Evolutionary conservation across 1,139 yeast genomes (phyloP).

Genomic region (Yamadazyma songkhlaensis): DNA sequence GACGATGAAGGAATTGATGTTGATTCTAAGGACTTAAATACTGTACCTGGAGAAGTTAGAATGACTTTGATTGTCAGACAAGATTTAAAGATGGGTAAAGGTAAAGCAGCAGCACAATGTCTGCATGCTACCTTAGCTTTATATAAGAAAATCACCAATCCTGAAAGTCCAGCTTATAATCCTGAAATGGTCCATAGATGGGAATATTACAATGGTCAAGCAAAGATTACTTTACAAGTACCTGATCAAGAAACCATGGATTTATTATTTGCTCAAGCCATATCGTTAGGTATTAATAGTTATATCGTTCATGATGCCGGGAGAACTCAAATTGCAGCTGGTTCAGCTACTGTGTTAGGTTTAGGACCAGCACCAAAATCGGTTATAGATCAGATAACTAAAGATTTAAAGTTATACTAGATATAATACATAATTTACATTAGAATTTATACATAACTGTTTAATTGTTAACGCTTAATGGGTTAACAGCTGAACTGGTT

Average conservation of each 20-base stretch:
- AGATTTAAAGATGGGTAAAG: slow-evolving; percentile 90
- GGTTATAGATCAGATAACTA: slow-evolving; percentile 77
- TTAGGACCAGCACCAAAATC: slow-evolving; percentile 95
- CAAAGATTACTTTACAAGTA: slow-evolving; percentile 88
- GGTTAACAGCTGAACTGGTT: slow-evolving; percentile 46
- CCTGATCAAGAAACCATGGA: slow-evolving; percentile 75
- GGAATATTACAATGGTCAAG: slow-evolving; percentile 80
- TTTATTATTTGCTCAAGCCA: slow-evolving; percentile 74
- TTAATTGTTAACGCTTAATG: slow-evolving; percentile 27
- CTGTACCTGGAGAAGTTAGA: slow-evolving; percentile 72
- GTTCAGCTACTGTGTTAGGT: slow-evolving; percentile 92
- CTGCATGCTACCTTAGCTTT: slow-evolving; percentile 96
- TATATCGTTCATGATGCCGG: slow-evolving; percentile 93
- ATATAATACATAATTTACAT: too few species aligned
- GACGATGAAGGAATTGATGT: slow-evolving; percentile 46
- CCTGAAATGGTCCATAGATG: slow-evolving; percentile 67
- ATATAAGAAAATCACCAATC: slow-evolving; percentile 65
- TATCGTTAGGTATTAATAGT: slow-evolving; percentile 74
- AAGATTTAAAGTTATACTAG: slow-evolving; percentile 69
- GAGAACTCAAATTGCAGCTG: slow-evolving; percentile 91
- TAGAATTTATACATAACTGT: too few species aligned
- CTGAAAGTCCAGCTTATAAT: slow-evolving; percentile 54
- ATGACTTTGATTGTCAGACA: slow-evolving; percentile 89
- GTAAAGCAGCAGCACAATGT: slow-evolving; percentile 97
- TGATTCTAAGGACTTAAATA: slow-evolving; percentile 56